These are phyloP conservation scores for Moricandia moricandioides DNA, from an alignment of 345 rosid genomes.

Conservation along the genomic window DNA sequence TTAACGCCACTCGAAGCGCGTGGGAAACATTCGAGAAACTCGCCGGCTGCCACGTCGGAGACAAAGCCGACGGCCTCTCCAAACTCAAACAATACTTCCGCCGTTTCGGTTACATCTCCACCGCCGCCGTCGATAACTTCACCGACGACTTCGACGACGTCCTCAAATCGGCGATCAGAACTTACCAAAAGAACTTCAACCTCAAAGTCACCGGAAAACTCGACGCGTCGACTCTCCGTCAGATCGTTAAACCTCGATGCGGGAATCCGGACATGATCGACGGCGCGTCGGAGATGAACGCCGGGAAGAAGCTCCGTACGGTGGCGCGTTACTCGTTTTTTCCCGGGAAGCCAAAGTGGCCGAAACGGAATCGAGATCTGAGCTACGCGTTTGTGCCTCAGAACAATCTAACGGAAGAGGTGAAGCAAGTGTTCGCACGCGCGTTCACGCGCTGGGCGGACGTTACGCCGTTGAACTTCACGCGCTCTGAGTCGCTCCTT, in stretches of 20 bases:
- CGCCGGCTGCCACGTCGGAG: slow-evolving; percentile 66
- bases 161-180: slow-evolving; percentile 50
- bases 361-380: slow-evolving; percentile 42
- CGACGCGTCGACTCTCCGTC: slow-evolving; percentile 50
- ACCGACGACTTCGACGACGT: slow-evolving; percentile 63
- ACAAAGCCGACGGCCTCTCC: slow-evolving; percentile 52
- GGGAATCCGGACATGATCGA: slow-evolving; percentile 73
- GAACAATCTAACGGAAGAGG: slow-evolving; percentile 43
- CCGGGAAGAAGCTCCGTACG: slow-evolving; percentile 40
- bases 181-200: slow-evolving; percentile 70
- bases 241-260: slow-evolving; percentile 58
- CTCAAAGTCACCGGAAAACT: slow-evolving; percentile 63
- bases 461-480: slow-evolving; percentile 69
- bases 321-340: slow-evolving; percentile 64
- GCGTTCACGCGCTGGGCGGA: slow-evolving; percentile 72
- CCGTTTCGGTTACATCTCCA: slow-evolving; percentile 70
- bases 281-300: slow-evolving; percentile 69
- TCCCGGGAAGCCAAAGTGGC: slow-evolving; percentile 74
- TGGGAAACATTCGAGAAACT: slow-evolving; percentile 65
- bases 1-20: slow-evolving; percentile 32
- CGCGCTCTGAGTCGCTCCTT: slow-evolving; percentile 30
- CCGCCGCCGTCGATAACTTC: slow-evolving; percentile 21
- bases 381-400: slow-evolving; percentile 60
- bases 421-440: slow-evolving; percentile 55
- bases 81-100: slow-evolving; percentile 74